A percentile compares a stretch with the other conserved stretches of the same genome.
Evolutionary conservation across 2,329 filamentous ascomycete genomes (phyloP).

Genomic region (Ophiosphaerella korrae): DNA sequence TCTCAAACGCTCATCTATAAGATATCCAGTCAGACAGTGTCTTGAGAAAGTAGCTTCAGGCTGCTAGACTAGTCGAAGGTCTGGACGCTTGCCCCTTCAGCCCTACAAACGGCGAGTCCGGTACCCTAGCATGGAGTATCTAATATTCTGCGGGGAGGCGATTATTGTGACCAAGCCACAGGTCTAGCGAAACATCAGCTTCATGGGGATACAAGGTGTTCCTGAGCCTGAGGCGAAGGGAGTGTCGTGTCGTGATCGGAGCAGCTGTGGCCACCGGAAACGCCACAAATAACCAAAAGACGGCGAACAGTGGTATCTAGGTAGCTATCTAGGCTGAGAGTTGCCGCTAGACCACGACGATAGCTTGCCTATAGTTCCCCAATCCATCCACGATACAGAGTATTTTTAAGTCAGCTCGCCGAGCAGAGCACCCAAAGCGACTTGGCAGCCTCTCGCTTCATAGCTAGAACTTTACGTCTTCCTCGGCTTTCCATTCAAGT

Average conservation of each 20-base stretch:
- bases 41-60: background rate
- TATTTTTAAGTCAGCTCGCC: background rate
- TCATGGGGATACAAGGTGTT: background rate
- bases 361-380: constrained; percentile 1
- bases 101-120: constrained; percentile 13
- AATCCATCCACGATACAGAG: background rate
- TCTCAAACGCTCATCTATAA: background rate
- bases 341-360: background rate
- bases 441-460: background rate
- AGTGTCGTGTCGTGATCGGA: background rate
- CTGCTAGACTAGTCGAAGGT: constrained; percentile 7
- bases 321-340: background rate
- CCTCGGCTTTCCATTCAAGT: background rate
- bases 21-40: background rate
- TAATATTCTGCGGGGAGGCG: background rate
- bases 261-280: background rate
- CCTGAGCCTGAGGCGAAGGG: background rate
- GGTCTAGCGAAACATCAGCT: background rate
- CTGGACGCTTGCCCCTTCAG: constrained; percentile 13
- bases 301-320: background rate
- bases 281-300: background rate
- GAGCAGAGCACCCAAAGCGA: background rate
- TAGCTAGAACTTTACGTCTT: background rate
- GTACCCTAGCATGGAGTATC: constrained; percentile 1
- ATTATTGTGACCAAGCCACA: constrained; percentile 2